Evolutionary conservation across 106 monocot species (phyloP).

Genomic region (Apostasia shenzhenica): DNA sequence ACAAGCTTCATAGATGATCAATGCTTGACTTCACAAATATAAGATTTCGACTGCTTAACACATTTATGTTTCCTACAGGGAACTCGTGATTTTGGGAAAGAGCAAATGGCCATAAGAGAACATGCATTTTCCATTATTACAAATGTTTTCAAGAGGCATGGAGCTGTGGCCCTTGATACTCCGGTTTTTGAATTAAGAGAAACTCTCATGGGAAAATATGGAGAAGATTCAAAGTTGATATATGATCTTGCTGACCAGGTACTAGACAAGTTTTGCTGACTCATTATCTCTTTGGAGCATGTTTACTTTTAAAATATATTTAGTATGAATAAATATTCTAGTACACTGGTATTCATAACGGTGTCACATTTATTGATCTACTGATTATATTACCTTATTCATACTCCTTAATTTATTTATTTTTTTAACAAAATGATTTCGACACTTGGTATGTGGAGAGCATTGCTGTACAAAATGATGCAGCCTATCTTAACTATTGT

Average conservation of each 20-base stretch:
- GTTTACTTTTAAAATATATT: too few relatives aligned
- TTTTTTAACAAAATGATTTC: too few relatives aligned
- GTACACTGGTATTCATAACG: too few relatives aligned
- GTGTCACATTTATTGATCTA: too few relatives aligned
- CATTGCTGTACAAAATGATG: too few relatives aligned
- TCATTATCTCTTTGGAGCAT: too few relatives aligned
- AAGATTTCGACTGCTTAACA: background rate
- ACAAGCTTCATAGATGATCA: too few relatives aligned
- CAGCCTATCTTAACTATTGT: too few relatives aligned
- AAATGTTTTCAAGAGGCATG: conserved; percentile 87
- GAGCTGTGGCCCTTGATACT: conserved; percentile 85
- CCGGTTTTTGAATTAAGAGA: conserved; percentile 97
- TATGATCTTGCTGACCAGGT: conserved; percentile 99
- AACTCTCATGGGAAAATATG: conserved; percentile 99
- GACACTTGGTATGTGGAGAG: too few relatives aligned
- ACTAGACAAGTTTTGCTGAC: background rate
- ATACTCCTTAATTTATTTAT: too few relatives aligned
- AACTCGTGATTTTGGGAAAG: conserved; percentile 94
- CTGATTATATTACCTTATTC: too few relatives aligned
- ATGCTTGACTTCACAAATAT: background rate
- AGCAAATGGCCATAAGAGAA: conserved; percentile 95
- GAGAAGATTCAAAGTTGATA: conserved; percentile 98
- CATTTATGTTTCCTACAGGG: conserved; percentile 35
- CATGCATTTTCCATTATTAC: conserved; percentile 80
- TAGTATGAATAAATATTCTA: too few relatives aligned